Conservation (phyloP, 2,329 filamentous ascomycete species). For the Aspergillus brunneoviolaceus region DNA sequence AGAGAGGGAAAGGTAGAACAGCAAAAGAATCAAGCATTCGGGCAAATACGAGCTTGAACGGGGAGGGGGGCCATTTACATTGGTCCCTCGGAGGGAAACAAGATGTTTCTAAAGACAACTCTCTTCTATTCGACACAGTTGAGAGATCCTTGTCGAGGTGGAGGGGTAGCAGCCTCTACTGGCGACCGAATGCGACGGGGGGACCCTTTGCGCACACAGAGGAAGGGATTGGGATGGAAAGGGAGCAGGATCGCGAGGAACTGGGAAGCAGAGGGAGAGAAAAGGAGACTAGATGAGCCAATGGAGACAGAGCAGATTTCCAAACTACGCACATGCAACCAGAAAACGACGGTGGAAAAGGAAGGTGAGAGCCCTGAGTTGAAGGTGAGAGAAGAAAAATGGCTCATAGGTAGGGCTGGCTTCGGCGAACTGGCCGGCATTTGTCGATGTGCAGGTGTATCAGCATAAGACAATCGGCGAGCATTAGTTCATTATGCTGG, state of each 20-base stretch:
- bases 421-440: neutral
- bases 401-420: neutral
- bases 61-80: neutral
- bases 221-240: neutral
- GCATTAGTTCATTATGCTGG: too few relatives aligned
- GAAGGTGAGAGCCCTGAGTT: neutral
- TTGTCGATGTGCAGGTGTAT: neutral
- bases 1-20: neutral
- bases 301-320: neutral
- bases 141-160: neutral
- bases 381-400: neutral
- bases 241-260: neutral
- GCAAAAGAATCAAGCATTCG: neutral
- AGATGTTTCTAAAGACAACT: neutral
- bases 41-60: neutral
- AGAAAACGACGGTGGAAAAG: neutral
- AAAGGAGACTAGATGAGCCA: neutral
- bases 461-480: neutral
- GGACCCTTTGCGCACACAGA: neutral
- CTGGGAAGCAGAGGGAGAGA: neutral
- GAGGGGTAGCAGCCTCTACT: too few relatives aligned
- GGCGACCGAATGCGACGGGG: neutral
- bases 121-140: neutral
- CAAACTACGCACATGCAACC: neutral
- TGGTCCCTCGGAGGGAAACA: neutral